These are phyloP conservation scores for Scheffersomyces quercinus DNA, from an alignment of 1,139 yeast species.

Conservation along the genomic window DNA sequence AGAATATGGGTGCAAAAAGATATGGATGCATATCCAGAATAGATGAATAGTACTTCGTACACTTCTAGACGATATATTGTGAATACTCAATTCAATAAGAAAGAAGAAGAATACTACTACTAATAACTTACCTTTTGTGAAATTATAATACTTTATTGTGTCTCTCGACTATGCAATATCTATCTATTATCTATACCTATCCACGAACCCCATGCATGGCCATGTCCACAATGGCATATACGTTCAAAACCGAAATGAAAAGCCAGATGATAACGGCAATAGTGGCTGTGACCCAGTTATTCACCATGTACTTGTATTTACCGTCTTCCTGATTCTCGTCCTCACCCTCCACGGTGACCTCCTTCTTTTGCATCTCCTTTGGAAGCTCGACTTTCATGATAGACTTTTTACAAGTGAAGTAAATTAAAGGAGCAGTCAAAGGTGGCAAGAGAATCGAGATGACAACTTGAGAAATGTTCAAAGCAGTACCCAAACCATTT, in stretches of 20 bases:
- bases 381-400: conserved; percentile 54
- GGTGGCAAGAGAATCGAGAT: conserved; percentile 69
- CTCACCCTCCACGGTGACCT: conserved; percentile 7
- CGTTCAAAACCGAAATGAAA: conserved; percentile 62
- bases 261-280: conserved; percentile 58
- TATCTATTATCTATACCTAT: too few relatives aligned
- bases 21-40: too few relatives aligned
- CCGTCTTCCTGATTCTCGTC: conserved; percentile 11
- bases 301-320: conserved; percentile 52
- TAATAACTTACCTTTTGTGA: too few relatives aligned
- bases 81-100: too few relatives aligned
- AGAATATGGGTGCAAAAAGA: too few relatives aligned
- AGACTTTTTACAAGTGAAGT: conserved; percentile 61
- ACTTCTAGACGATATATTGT: too few relatives aligned
- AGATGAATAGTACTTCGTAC: too few relatives aligned
- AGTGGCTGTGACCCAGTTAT: conserved; percentile 57
- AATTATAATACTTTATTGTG: too few relatives aligned
- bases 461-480: conserved; percentile 76
- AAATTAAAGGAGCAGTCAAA: conserved; percentile 73
- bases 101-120: too few relatives aligned
- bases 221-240: conserved; percentile 68
- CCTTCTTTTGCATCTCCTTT: conserved; percentile 9
- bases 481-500: conserved; percentile 65
- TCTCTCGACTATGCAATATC: too few relatives aligned
- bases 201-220: conserved; percentile 43